These are phyloP conservation scores for Saccharomycopsis fermentans DNA, from an alignment of 805 yeast genomes.

Conservation along the genomic window DNA sequence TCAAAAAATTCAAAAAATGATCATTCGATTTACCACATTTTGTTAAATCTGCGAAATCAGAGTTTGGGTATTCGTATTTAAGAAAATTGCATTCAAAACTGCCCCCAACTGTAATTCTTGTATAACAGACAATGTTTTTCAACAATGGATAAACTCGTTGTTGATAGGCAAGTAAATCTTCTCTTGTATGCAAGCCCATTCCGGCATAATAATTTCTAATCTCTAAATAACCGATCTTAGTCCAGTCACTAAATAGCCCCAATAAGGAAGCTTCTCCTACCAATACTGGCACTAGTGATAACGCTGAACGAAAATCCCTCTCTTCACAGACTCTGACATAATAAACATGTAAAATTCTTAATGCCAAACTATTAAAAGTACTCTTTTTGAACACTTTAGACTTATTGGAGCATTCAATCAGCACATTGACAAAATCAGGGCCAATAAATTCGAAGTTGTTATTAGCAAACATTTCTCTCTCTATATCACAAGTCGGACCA, in stretches of 20 bases:
- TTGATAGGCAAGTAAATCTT: background rate
- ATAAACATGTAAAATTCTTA: constrained; percentile 2
- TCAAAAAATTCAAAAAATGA: background rate
- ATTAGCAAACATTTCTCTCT: constrained; percentile 3
- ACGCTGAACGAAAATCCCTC: background rate
- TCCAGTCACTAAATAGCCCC: constrained; percentile 13
- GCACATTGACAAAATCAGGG: constrained; percentile 6
- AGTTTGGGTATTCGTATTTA: background rate
- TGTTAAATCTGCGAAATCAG: background rate
- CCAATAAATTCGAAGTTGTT: constrained; percentile 3
- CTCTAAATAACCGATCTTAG: background rate
- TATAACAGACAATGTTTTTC: background rate
- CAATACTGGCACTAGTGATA: background rate
- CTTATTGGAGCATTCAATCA: constrained; percentile 10
- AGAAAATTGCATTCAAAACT: background rate
- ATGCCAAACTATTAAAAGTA: constrained; percentile 4
- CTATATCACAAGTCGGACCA: background rate
- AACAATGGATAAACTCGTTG: background rate
- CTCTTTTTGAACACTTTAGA: constrained; percentile 8
- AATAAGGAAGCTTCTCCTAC: background rate
- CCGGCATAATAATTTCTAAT: background rate
- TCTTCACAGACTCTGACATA: constrained; percentile 12
- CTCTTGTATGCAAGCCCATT: background rate
- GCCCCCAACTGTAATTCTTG: background rate
- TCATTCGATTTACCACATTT: background rate